phyloP scores from a whole-genome alignment of 2,329 filamentous ascomycete species.

The Cladosporium velox region DNA sequence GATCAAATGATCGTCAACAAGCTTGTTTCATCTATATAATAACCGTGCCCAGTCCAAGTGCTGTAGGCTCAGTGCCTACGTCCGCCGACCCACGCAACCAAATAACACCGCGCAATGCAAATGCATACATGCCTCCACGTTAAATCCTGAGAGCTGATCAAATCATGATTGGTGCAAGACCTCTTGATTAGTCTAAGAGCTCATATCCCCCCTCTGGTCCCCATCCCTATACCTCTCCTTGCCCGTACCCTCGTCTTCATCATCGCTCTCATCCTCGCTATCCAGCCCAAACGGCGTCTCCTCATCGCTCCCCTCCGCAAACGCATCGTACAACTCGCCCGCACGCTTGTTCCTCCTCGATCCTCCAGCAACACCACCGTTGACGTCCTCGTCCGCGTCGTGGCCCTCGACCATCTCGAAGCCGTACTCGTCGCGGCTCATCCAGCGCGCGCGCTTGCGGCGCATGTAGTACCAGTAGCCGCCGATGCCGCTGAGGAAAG shows the following conservation, averaged over 20 bases:
- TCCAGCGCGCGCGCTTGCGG: conserved; percentile 59
- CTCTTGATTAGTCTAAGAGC: not conserved
- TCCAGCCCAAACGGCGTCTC: conserved; percentile 34
- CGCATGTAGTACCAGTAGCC: conserved; percentile 81
- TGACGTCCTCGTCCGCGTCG: conserved; percentile 57
- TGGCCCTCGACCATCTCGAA: conserved; percentile 90
- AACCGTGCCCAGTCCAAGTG: not conserved
- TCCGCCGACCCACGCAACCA: not conserved
- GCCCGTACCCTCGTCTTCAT: conserved; percentile 20
- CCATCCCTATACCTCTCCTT: conserved; percentile 29
- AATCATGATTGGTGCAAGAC: not conserved
- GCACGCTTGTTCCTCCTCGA: conserved; percentile 61
- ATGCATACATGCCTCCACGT: not conserved
- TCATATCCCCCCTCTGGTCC: conserved; percentile 15
- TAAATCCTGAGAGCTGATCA: not conserved
- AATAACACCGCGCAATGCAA: not conserved
- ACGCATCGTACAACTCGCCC: conserved; percentile 94
- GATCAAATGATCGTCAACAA: not conserved
- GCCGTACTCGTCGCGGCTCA: conserved; percentile 75
- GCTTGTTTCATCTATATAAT: not conserved
- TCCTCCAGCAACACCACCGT: conserved; percentile 41
- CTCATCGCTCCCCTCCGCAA: conserved; percentile 87
- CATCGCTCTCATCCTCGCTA: conserved; percentile 29
- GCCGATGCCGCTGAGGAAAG: conserved; percentile 74
- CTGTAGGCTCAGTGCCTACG: not conserved